phyloP scores from a whole-genome alignment of 345 rosid genomes.

The Atalantia buxifolia region DNA sequence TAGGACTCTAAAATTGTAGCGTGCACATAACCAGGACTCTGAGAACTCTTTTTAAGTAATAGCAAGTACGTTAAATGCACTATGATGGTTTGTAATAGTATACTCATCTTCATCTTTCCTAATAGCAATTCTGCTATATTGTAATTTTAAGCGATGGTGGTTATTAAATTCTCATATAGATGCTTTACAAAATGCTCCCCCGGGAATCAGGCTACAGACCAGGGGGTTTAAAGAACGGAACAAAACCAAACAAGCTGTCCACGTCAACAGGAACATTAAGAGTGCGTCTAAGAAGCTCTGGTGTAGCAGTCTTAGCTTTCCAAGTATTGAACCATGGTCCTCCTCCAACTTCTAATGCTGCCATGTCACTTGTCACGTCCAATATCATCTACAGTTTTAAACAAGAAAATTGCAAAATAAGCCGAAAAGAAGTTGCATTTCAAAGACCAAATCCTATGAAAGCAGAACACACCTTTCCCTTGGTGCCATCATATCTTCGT shows the following conservation, averaged over 20 bases:
- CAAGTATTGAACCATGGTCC: slow-evolving; percentile 95
- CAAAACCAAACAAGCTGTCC: slow-evolving; percentile 44
- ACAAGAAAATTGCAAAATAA: neutral
- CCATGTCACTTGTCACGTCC: slow-evolving; percentile 78
- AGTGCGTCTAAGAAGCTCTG: slow-evolving; percentile 52
- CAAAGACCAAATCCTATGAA: neutral
- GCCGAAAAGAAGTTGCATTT: neutral
- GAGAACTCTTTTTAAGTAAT: neutral
- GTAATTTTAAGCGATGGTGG: too few species aligned
- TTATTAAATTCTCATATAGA: too few species aligned
- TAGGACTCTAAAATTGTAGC: too few species aligned
- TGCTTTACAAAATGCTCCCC: neutral
- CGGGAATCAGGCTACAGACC: slow-evolving; percentile 48
- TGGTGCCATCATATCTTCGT: slow-evolving; percentile 58
- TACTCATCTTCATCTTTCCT: too few species aligned
- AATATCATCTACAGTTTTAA: slow-evolving; percentile 50
- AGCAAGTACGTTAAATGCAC: too few species aligned
- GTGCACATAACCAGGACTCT: too few species aligned
- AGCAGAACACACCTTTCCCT: slow-evolving; percentile 67
- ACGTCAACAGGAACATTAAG: slow-evolving; percentile 61
- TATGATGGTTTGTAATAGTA: neutral
- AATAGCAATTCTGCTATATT: too few species aligned
- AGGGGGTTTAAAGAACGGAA: slow-evolving; percentile 76
- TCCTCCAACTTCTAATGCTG: slow-evolving; percentile 91
- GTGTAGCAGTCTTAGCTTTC: slow-evolving; percentile 70